Evolutionary conservation across 768 basidiomycete species (phyloP), one percentile per base, ranked within the genome.

Genomic region (Auriscalpium vulgare): DNA sequence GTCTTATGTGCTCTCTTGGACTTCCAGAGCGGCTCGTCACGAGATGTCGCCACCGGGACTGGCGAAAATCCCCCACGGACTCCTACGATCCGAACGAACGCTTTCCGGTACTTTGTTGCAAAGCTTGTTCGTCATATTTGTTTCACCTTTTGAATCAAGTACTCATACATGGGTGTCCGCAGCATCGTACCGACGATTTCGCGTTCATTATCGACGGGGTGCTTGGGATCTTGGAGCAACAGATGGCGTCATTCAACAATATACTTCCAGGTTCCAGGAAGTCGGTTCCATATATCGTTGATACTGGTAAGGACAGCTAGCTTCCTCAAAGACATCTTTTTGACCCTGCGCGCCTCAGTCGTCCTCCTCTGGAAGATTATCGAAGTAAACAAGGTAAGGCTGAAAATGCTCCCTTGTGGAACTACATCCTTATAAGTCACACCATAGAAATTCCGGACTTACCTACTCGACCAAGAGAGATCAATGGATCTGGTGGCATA

Each of bases 151-250:
- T 21, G 4, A 45, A 10, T 14, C 13, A 34, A 45, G 44, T 34
- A 10, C 14, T 38, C 13, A 47, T 53, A 36, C 49, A 50, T 37
- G 23, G 36, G 37, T 50, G 23, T 46, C 19, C 59, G 8, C 48
- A 95, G 88, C 95, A 99, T 72, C 87, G 95, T 13, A 80, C 81
- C 2, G 84, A 88, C 70, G 97, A 99, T 68, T 91, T 97, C 64
- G 73, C 81, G 23, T 95, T 95, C 69, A 77, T 98, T 50, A 63
- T 91, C 17, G 77, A 83, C 36, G 94, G 95, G 6, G 74, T 93
- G 36, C 68, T 75, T 29, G 77, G 73, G 11, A 82, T 88, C 36
- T 67, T 91, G 61, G 80, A 87, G 61, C 86, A 92, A 62, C 88
- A 93, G 63, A 83, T 87, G 67, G 80, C 82, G 1, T 81, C 84